Evolutionary conservation across 2,329 filamentous ascomycete species (phyloP).

Genomic region (Ascochyta koolunga): DNA sequence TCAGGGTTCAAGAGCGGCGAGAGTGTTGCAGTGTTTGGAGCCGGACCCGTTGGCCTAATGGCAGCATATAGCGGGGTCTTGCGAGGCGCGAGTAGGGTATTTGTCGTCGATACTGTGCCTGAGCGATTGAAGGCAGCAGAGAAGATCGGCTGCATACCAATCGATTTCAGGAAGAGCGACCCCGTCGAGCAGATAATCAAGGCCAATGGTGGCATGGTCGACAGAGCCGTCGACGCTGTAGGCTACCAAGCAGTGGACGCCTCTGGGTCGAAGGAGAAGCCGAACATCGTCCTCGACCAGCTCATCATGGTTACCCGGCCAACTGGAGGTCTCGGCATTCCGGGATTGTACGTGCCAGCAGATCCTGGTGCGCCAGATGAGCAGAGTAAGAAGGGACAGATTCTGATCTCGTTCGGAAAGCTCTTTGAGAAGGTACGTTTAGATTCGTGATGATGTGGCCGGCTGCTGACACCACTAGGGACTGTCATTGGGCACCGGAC

Average conservation of each 20-base stretch:
- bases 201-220: slow-evolving; percentile 65
- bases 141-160: slow-evolving; percentile 66
- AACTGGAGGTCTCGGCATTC: slow-evolving; percentile 67
- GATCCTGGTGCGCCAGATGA: slow-evolving; percentile 69
- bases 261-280: slow-evolving; percentile 63
- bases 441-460: not conserved
- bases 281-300: slow-evolving; percentile 68
- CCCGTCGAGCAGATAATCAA: slow-evolving; percentile 66
- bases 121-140: slow-evolving; percentile 64
- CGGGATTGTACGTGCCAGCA: slow-evolving; percentile 59
- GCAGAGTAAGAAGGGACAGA: slow-evolving; percentile 66
- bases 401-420: slow-evolving; percentile 69
- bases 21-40: slow-evolving; percentile 68
- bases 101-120: slow-evolving; percentile 66
- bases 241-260: slow-evolving; percentile 66
- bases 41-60: slow-evolving; percentile 68
- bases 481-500: slow-evolving; percentile 64
- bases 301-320: slow-evolving; percentile 67
- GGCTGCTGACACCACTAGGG: slow-evolving; percentile 52
- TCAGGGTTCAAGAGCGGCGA: slow-evolving; percentile 67
- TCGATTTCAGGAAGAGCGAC: slow-evolving; percentile 67
- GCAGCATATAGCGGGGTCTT: slow-evolving; percentile 68
- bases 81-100: slow-evolving; percentile 66
- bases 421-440: slow-evolving; percentile 67
- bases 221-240: slow-evolving; percentile 69